Percentiles rank a stretch among this genome's conserved stretches.
Evolutionary conservation across 768 basidiomycete species (phyloP).

Genomic region (Boletus reticuloceps): DNA sequence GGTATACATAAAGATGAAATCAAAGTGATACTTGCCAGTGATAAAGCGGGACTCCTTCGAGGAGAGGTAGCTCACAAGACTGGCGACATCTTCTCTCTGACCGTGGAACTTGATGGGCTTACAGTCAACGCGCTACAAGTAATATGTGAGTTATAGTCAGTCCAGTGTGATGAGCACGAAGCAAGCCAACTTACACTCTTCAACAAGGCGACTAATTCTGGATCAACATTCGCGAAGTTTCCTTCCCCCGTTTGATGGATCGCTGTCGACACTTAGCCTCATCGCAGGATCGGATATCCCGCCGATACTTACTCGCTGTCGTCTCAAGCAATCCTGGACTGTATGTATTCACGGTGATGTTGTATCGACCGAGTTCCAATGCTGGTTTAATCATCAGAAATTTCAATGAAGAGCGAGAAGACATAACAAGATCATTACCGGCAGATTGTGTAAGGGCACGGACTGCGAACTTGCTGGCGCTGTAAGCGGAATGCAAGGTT

Average conservation of each 20-base stretch:
- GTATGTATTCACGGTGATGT: conserved; percentile 39
- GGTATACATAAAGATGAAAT: background rate
- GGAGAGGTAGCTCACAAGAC: conserved; percentile 33
- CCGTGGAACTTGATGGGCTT: too few relatives aligned
- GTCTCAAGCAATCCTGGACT: conserved; percentile 35
- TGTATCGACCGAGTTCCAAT: conserved; percentile 28
- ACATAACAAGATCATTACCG: conserved; percentile 17
- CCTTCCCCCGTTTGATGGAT: too few relatives aligned
- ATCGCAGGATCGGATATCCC: too few relatives aligned
- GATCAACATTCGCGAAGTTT: too few relatives aligned
- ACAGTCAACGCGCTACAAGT: too few relatives aligned
- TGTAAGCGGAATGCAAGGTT: conserved; percentile 19
- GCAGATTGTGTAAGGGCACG: conserved; percentile 38
- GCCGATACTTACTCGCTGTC: conserved; percentile 21
- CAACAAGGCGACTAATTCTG: too few relatives aligned
- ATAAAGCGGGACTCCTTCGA: conserved; percentile 13
- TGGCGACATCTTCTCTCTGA: conserved; percentile 22
- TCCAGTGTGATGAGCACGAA: too few relatives aligned
- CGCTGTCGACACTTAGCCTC: too few relatives aligned
- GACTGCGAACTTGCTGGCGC: conserved; percentile 38
- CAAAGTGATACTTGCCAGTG: conserved; percentile 19
- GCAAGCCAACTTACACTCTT: too few relatives aligned
- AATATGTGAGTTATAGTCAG: too few relatives aligned
- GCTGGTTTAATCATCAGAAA: background rate
- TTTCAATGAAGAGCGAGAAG: background rate